phyloP scores from a whole-genome alignment of 257 asterid genomes.

The Petunia secreta region DNA sequence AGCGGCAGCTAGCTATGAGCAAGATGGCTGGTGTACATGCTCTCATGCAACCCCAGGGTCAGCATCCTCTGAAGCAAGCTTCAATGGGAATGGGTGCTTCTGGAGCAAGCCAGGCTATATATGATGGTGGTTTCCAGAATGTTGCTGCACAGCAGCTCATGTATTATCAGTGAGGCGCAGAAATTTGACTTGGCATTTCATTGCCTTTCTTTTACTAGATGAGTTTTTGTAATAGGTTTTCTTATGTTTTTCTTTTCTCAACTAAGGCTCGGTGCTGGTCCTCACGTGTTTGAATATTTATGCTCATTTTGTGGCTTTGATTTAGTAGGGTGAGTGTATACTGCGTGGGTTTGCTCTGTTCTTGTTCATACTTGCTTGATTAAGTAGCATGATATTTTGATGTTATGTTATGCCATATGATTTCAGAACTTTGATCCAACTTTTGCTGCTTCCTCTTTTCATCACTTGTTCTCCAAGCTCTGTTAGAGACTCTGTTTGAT shows the following conservation, averaged over 20 bases:
- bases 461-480: not conserved
- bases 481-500: not conserved
- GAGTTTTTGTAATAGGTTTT: constrained; percentile 14
- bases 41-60: constrained; percentile 48
- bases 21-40: constrained; percentile 59
- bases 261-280: not conserved
- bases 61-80: constrained; percentile 43
- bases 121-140: constrained; percentile 86
- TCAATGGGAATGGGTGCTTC: constrained; percentile 52
- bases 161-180: constrained; percentile 69
- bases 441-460: not conserved
- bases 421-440: not conserved
- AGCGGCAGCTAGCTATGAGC: constrained; percentile 75
- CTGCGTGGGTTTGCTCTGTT: not conserved
- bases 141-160: constrained; percentile 88
- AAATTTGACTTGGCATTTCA: constrained; percentile 5
- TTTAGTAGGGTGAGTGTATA: constrained; percentile 3
- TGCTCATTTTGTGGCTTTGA: not conserved
- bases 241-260: not conserved
- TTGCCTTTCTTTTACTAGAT: constrained; percentile 22
- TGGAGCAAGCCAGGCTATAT: constrained; percentile 86
- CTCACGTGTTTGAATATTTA: not conserved
- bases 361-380: not conserved
- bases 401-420: not conserved
- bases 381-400: not conserved